Base-by-base conservation (phyloP, 768 basidiomycete genomes). In the Agaricus blazei region DNA sequence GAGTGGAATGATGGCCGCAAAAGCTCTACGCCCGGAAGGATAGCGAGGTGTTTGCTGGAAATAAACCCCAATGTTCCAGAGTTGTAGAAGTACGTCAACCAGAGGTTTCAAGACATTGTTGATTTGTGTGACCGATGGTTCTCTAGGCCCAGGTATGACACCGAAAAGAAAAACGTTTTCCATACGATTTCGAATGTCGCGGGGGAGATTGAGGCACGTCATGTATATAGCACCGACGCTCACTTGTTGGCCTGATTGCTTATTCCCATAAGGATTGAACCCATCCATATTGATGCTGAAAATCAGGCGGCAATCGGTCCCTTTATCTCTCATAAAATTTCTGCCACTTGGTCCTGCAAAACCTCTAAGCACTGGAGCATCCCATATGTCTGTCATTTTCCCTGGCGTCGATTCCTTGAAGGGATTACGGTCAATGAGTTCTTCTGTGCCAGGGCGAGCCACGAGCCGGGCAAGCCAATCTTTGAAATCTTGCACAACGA, bases 41-140 rank as follows among this genome's bases (percentile, higher is more conserved):
- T 62, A 51, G 1, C 11, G 1, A 0, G 12, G 5, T 0, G 69
- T 72, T 4, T 43, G 4, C 0, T 64, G 42, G 5, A 65, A 54
- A 42, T 55, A 64, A 6, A 71, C 28, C 2, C 73, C 71, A 3
- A 51, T 9, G 9, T 56, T 1, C 68, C 70, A 77, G 3, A 69
- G 55, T 0, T 43, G 9, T 0, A 69, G 42, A 1, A 76, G 59
- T 19, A 71, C 66, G 38, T 71, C 64, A 9, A 77, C 64, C 8
- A 76, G 63, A 1, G 69, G 71, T 0, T 34, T 8, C 2, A 77
- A 58, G 15, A 70, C 46, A 40, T 72, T 66, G 37, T 75, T 74
- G 6, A 75, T 63, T 36, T 72, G 59, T 0, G 63, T n/a, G 0
- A 63, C 48, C 0, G 59, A 60, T 1, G 75, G 72, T 28, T 67